Percentiles rank a stretch among this genome's conserved stretches.
phyloP scores from a whole-genome alignment of 495 filamentous ascomycete genomes.

The Tetracladium marchalianum region DNA sequence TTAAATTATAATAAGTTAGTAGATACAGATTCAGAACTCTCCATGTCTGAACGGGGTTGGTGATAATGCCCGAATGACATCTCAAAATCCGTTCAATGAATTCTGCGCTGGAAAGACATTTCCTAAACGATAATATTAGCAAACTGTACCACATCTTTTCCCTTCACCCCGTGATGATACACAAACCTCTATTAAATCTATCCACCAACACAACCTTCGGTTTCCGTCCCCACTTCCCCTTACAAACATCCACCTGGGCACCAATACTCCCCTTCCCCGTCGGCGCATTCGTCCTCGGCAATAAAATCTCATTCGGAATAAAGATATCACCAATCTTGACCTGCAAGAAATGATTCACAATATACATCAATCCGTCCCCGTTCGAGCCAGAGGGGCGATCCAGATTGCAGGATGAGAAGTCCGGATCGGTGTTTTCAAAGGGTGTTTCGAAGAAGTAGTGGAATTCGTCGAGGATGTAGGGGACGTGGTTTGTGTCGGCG shows the following conservation, averaged over 20 bases:
- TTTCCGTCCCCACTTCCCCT: slow-evolving; percentile 53
- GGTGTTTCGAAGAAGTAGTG: slow-evolving; percentile 68
- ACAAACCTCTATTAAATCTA: slow-evolving; percentile 67
- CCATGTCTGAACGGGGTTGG: no score
- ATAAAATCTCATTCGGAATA: slow-evolving; percentile 60
- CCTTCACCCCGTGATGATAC: slow-evolving; percentile 6
- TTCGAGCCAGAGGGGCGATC: slow-evolving; percentile 57
- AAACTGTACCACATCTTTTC: neutral
- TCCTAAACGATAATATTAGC: slow-evolving; percentile 5
- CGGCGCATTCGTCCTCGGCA: slow-evolving; percentile 61
- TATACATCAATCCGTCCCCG: slow-evolving; percentile 54
- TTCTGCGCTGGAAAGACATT: slow-evolving; percentile 22
- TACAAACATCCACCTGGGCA: slow-evolving; percentile 56
- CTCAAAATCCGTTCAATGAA: slow-evolving; percentile 15
- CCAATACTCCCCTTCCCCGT: slow-evolving; percentile 63
- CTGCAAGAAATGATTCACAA: slow-evolving; percentile 92
- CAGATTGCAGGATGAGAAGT: slow-evolving; percentile 52
- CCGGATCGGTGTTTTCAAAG: slow-evolving; percentile 53
- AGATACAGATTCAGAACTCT: no score
- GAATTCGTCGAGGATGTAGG: slow-evolving; percentile 70
- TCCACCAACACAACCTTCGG: slow-evolving; percentile 88
- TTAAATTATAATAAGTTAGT: no score
- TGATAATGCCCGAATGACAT: neutral
- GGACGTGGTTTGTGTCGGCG: slow-evolving; percentile 66
- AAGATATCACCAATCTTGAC: slow-evolving; percentile 58